These are phyloP conservation scores for Cyberlindnera amylophila DNA, from an alignment of 805 yeast species.

Conservation along the genomic window DNA sequence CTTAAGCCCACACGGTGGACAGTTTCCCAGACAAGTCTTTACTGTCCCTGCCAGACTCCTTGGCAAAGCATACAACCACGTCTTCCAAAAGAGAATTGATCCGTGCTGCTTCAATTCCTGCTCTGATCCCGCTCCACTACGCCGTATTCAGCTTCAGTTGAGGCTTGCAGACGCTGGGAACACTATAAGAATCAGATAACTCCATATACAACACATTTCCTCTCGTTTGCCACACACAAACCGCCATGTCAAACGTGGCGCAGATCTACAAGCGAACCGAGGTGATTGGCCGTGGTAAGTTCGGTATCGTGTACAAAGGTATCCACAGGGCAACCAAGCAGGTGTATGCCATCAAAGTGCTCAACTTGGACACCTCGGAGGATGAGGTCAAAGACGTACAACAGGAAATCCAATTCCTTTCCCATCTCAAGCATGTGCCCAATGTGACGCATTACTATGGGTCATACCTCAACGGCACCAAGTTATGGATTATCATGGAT, in stretches of 20 bases:
- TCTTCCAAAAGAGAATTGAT: too few species aligned
- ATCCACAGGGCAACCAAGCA: constrained; percentile 62
- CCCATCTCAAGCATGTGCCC: constrained; percentile 80
- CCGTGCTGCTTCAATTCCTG: too few species aligned
- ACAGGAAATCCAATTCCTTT: constrained; percentile 81
- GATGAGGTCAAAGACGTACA: constrained; percentile 96
- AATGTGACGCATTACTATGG: constrained; percentile 93
- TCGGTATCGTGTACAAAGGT: constrained; percentile 95
- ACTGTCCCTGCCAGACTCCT: too few species aligned
- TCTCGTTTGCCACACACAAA: too few species aligned
- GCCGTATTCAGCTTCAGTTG: too few species aligned
- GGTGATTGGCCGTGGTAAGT: constrained; percentile 92
- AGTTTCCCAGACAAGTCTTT: too few species aligned
- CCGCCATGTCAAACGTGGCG: constrained; percentile 26
- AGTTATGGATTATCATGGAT: constrained; percentile 97
- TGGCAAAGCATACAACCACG: too few species aligned
- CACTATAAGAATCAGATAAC: too few species aligned
- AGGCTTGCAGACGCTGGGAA: too few species aligned
- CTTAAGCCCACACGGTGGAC: too few species aligned
- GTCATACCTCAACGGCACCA: constrained; percentile 80
- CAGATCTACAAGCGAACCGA: constrained; percentile 73
- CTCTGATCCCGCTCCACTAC: too few species aligned
- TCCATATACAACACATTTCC: too few species aligned
- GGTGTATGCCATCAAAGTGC: constrained; percentile 87
- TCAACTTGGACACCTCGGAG: constrained; percentile 86